Evolutionary conservation across 2,329 filamentous ascomycete species (phyloP).

Genomic region (Beauveria sp.): DNA sequence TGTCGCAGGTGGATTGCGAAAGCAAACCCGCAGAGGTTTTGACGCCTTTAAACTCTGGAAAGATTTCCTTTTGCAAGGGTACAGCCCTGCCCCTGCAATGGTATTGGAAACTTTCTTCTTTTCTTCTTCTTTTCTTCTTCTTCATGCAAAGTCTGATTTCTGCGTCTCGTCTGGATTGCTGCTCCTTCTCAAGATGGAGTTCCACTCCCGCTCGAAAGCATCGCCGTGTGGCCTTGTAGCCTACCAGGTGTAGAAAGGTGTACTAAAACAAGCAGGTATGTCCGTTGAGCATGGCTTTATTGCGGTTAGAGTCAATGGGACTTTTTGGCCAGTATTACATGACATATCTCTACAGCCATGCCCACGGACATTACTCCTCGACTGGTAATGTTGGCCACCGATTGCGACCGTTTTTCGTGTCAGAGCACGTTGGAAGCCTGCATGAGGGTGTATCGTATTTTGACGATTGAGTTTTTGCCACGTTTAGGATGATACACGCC

Average conservation of each 20-base stretch:
- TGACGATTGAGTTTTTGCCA: no score
- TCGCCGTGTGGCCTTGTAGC: conserved; percentile 42
- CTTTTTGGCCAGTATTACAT: conserved; percentile 53
- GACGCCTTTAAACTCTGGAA: conserved; percentile 39
- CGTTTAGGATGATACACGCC: no score
- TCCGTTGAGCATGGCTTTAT: conserved; percentile 56
- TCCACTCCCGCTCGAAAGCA: conserved; percentile 39
- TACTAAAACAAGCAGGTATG: conserved; percentile 50
- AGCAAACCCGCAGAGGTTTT: conserved; percentile 30
- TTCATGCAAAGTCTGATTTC: conserved; percentile 39
- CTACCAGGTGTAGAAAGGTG: conserved; percentile 42
- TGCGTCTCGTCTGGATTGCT: conserved; percentile 39
- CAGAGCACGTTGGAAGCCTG: conserved; percentile 57
- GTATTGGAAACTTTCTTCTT: no score
- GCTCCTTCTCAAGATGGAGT: conserved; percentile 25
- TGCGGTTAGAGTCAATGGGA: conserved; percentile 51
- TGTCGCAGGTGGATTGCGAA: conserved; percentile 44
- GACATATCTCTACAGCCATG: conserved; percentile 55
- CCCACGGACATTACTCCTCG: conserved; percentile 39
- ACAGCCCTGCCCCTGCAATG: conserved; percentile 18
- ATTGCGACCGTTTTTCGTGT: background rate
- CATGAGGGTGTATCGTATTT: conserved; percentile 17
- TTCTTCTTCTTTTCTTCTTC: conserved; percentile 17
- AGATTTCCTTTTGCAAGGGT: conserved; percentile 38
- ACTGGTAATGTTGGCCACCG: background rate